These are phyloP conservation scores for Daedalea quercina DNA, from an alignment of 768 basidiomycete species.

Conservation along the genomic window DNA sequence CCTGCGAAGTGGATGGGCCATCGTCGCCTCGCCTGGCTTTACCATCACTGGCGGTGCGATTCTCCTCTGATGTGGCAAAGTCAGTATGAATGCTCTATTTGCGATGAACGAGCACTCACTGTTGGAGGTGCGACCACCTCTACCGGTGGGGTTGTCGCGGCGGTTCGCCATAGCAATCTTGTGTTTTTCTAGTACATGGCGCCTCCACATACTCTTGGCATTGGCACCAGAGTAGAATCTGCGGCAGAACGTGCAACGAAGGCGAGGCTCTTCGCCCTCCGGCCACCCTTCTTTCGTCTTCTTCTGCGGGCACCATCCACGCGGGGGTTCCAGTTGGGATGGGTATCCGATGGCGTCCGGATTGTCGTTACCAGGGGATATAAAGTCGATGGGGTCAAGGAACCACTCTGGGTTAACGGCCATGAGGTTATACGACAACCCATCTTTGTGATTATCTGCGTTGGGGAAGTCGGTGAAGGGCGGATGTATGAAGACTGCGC, in stretches of 20 bases:
- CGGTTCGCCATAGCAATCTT: constrained; percentile 88
- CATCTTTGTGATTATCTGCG: constrained; percentile 53
- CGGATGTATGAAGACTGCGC: constrained; percentile 64
- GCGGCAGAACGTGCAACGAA: constrained; percentile 81
- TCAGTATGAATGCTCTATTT: background rate
- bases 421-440: constrained; percentile 64
- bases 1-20: background rate
- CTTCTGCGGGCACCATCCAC: constrained; percentile 85
- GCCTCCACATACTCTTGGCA: constrained; percentile 88
- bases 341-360: constrained; percentile 63
- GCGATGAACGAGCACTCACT: constrained; percentile 37
- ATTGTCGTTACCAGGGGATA: constrained; percentile 35
- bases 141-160: constrained; percentile 59
- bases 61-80: constrained; percentile 12
- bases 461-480: constrained; percentile 67
- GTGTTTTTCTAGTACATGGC: constrained; percentile 86
- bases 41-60: constrained; percentile 30
- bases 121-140: constrained; percentile 53
- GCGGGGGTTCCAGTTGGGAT: constrained; percentile 70
- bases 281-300: constrained; percentile 75
- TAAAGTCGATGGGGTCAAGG: constrained; percentile 61
- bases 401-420: constrained; percentile 81
- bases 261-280: constrained; percentile 72
- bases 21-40: background rate
- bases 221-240: constrained; percentile 82